Base-by-base conservation (phyloP, 192 early-diverging fungal genomes). In the Coemansia sp. region DNA sequence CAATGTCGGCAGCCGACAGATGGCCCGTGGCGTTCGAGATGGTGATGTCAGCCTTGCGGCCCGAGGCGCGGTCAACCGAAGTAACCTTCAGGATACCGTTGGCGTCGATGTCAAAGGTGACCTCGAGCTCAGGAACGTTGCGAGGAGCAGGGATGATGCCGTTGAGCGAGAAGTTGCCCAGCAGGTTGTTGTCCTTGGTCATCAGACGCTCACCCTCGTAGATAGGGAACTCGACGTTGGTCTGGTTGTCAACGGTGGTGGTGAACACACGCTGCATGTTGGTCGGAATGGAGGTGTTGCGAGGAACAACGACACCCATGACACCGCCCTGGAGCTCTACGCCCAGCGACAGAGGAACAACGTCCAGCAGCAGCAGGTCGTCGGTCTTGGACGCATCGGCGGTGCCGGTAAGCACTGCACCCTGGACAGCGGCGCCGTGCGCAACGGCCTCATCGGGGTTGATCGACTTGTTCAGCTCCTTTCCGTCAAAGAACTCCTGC, bases 401-500 rank as follows among this genome's bases (percentile, higher is more conserved):
- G 49, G 85, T 85, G 75, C 84, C 85, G 47, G 87, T 86, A 42
- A 94, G 83, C 63, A 94, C 84, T 22, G 87, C 91, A 22, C 85
- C 93, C 86, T 94, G 92, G 42, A 95, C 91, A 53, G 92, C 93
- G 57, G 93, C 92, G 79, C 93, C 93, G 74, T 93, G 92, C 59
- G 93, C 94, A 38, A 96, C 93, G 47, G 92, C 92, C 82, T 97
- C 95, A 84, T 95, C 93, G 67, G 94, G 95, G 88, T 97, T 95
- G 86, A 95, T 94, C 50, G 88, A 85, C 85, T 89, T 91, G 83
- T 87, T 90, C 59, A 84, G 75, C 82, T 88, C 84, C 86, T 91
- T 91, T 61, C 88, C 89, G 74, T 87, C 83, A 65, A 93, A 93
- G 78, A 87, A 89, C 51, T 89, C 87, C 75, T 86, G 74, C 47